Conservation (phyloP, 2,329 filamentous ascomycete species). For the Nectriaceae sp. region DNA sequence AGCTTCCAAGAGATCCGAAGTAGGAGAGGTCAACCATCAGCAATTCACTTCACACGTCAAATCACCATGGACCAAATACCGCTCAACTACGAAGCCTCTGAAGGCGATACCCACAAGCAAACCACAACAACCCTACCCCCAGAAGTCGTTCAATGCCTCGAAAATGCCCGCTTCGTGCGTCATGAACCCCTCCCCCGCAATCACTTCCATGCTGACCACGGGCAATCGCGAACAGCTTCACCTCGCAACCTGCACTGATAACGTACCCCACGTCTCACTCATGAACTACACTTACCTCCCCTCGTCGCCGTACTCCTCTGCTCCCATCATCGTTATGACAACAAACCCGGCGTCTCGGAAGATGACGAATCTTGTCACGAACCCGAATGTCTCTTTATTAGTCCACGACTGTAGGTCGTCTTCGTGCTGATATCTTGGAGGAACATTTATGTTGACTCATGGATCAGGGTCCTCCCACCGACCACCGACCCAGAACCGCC, state of each 20-base stretch:
- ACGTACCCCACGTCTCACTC: conserved; percentile 87
- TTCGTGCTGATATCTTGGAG: background rate
- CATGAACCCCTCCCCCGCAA: conserved; percentile 15
- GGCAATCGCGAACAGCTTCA: conserved; percentile 67
- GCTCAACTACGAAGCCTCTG: conserved; percentile 74
- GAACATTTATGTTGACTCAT: conserved; percentile 6
- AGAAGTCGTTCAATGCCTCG: conserved; percentile 87
- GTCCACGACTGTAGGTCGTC: conserved; percentile 77
- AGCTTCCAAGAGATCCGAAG: background rate
- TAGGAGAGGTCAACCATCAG: conserved; percentile 8
- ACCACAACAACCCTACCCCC: conserved; percentile 70
- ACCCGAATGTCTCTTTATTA: conserved; percentile 88
- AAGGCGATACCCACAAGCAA: conserved; percentile 71
- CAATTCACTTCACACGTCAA: conserved; percentile 9
- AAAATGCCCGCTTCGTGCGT: conserved; percentile 91
- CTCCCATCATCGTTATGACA: conserved; percentile 94
- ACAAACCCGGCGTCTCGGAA: conserved; percentile 79
- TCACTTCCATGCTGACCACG: conserved; percentile 6
- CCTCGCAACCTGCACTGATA: conserved; percentile 83
- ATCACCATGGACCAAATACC: conserved; percentile 63
- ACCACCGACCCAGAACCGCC: conserved; percentile 70
- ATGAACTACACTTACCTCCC: conserved; percentile 99
- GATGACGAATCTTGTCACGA: conserved; percentile 77
- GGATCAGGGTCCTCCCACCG: conserved; percentile 79
- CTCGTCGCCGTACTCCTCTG: conserved; percentile 65